A percentile compares a stretch with the other conserved stretches of the same genome.
These are phyloP conservation scores for Huntiella abstrusa DNA, from an alignment of 2,329 filamentous ascomycete species.

Conservation along the genomic window DNA sequence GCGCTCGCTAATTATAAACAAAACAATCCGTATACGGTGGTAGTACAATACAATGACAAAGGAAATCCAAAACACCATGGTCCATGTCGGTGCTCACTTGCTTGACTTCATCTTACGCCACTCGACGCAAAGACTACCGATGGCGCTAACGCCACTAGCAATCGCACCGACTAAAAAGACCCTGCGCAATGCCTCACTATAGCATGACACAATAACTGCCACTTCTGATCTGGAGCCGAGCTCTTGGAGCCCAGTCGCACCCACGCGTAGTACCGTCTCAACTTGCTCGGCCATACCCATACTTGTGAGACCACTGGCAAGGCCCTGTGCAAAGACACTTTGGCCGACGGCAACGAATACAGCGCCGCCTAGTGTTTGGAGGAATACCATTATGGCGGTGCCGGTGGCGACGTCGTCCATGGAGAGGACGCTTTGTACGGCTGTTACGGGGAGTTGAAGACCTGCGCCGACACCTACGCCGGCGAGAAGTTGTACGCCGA, in stretches of 20 bases:
- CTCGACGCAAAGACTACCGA: conserved; percentile 6
- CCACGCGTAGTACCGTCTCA: conserved; percentile 1
- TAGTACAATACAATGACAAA: not conserved
- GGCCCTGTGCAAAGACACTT: conserved; percentile 23
- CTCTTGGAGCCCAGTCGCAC: conserved; percentile 1
- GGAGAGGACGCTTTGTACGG: conserved; percentile 26
- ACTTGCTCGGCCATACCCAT: not conserved
- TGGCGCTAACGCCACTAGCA: conserved; percentile 3
- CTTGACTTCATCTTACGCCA: conserved; percentile 4
- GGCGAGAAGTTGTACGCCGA: conserved; percentile 14
- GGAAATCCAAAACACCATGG: not conserved
- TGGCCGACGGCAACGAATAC: conserved; percentile 34
- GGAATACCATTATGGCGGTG: conserved; percentile 28
- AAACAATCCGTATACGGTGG: not conserved
- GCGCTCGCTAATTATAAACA: not conserved
- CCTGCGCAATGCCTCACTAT: conserved; percentile 1
- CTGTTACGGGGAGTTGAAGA: conserved; percentile 26
- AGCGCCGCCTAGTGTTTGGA: conserved; percentile 24
- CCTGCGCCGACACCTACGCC: conserved; percentile 21
- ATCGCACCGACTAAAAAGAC: conserved; percentile 9
- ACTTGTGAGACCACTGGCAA: not conserved
- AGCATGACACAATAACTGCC: conserved; percentile 1
- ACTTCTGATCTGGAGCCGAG: conserved; percentile 1
- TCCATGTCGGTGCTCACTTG: not conserved
- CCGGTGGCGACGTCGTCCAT: conserved; percentile 26